Conservation (phyloP, 202 grass and related monocot genomes). For the Panicum virgatum region DNA sequence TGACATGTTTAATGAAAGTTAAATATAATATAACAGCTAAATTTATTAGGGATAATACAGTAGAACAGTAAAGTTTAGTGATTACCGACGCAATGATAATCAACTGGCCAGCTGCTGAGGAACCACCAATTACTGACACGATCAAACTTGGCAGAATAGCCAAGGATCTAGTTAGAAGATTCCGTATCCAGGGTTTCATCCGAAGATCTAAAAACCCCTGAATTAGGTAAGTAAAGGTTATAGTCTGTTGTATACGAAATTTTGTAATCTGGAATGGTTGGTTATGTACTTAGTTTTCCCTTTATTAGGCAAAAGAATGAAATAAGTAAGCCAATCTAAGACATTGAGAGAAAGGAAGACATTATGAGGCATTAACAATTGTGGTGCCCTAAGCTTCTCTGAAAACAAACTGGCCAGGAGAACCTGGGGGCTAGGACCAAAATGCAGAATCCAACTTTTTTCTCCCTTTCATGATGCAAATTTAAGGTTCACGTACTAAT, state of each 20-base stretch:
- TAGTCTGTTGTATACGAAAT: background rate
- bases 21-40: background rate
- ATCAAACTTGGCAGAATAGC: conserved; percentile 91
- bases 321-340: background rate
- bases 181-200: conserved; percentile 84
- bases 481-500: background rate
- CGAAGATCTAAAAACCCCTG: conserved; percentile 96
- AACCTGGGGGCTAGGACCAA: background rate
- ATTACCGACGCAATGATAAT: conserved; percentile 98
- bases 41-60: background rate
- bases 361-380: background rate
- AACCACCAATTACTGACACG: conserved; percentile 90
- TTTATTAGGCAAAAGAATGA: background rate
- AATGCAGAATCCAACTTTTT: background rate
- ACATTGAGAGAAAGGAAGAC: background rate
- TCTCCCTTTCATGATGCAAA: background rate
- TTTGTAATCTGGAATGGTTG: background rate
- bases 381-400: background rate
- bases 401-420: background rate
- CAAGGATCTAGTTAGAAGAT: conserved; percentile 92
- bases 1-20: background rate
- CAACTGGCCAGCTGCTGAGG: conserved; percentile 84
- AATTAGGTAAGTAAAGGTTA: conserved; percentile 19
- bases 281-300: background rate
- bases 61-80: conserved; percentile 12